Evolutionary conservation across 2,329 filamentous ascomycete species (phyloP).

Genomic region (Diaporthe sp.): DNA sequence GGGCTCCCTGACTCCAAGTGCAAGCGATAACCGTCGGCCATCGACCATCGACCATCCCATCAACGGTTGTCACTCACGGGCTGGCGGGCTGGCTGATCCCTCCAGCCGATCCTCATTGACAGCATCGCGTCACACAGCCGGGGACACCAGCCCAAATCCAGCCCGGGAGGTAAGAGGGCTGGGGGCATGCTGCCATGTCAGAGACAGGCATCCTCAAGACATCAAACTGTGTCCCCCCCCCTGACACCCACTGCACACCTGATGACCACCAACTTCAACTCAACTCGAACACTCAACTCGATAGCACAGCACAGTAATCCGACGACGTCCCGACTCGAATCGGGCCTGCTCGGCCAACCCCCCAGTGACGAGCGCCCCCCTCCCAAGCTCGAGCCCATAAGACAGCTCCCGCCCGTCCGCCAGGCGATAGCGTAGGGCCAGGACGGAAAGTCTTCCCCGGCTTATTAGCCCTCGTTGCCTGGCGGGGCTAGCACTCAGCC

Average conservation of each 20-base stretch:
- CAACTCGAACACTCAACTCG: background rate
- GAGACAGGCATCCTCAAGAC: background rate
- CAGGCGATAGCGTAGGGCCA: conserved; percentile 23
- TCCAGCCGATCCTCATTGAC: conserved; percentile 12
- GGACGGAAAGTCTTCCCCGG: conserved; percentile 24
- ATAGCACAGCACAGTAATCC: background rate
- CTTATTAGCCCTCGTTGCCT: conserved; percentile 19
- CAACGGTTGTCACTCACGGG: background rate
- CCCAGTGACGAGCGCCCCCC: background rate
- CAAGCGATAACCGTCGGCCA: background rate
- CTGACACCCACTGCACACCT: no score
- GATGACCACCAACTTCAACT: background rate
- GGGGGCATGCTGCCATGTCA: background rate
- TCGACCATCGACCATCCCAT: background rate
- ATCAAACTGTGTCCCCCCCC: conserved; percentile 11
- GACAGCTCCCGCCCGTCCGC: conserved; percentile 18
- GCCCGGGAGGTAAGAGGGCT: background rate
- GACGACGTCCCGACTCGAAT: background rate
- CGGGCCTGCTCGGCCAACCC: conserved; percentile 15
- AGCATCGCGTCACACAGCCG: background rate
- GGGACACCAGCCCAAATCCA: background rate
- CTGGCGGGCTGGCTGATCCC: background rate
- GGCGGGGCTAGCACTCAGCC: conserved; percentile 11
- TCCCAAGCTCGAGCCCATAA: background rate
- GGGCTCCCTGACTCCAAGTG: background rate